Evolutionary conservation across 1,284 basidiomycete genomes (phyloP).

Genomic region (Lignosus rhinocerotis): DNA sequence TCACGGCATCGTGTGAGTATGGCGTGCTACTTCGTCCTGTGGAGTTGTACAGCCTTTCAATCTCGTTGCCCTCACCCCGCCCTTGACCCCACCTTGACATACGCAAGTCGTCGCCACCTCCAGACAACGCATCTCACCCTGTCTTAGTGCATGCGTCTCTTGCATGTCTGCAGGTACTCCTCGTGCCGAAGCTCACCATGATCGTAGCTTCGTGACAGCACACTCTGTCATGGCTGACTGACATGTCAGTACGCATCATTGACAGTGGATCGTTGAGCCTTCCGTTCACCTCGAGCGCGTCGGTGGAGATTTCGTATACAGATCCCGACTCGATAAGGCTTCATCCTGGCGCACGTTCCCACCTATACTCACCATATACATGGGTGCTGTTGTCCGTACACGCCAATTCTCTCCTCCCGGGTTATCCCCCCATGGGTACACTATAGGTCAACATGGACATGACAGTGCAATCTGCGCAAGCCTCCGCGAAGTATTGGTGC

Average conservation of each 20-base stretch:
- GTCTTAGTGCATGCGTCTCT: not conserved
- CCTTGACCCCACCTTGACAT: no score
- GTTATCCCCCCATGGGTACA: not conserved
- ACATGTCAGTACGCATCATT: not conserved
- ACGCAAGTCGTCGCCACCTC: no score
- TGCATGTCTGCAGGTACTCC: not conserved
- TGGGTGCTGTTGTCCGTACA: not conserved
- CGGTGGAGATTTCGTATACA: constrained; percentile 1
- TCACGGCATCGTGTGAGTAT: no score
- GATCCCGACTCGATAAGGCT: not conserved
- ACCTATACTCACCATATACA: constrained; percentile 5
- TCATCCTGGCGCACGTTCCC: not conserved
- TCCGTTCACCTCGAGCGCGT: not conserved
- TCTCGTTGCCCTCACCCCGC: no score
- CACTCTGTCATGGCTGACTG: not conserved
- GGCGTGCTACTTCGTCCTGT: no score
- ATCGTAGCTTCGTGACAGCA: not conserved
- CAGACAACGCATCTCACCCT: no score
- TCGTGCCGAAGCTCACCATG: not conserved
- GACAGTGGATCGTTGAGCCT: not conserved
- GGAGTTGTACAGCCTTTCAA: no score
- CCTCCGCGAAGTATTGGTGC: constrained; percentile 19
- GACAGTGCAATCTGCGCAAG: constrained; percentile 1
- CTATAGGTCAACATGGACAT: constrained; percentile 1
- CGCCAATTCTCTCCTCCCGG: not conserved